Evolutionary conservation across 805 yeast species (phyloP), one percentile per base, ranked within the genome.

Genomic region (Candida fluviatilis): DNA sequence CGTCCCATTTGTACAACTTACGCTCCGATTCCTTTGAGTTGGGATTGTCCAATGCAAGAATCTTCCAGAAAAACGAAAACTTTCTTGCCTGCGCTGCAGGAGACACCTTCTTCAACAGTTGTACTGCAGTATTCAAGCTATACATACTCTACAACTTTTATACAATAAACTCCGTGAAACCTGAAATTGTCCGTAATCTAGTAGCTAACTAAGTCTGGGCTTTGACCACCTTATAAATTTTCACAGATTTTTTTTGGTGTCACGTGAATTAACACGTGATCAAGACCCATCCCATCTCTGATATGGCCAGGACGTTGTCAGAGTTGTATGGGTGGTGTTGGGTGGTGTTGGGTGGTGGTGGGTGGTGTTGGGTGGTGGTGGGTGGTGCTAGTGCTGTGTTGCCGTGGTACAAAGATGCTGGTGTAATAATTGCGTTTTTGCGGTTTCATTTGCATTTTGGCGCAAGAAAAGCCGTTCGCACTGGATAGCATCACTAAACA

Each of bases 1-100:
- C 81, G 54, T 91, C 97, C 97, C 97, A 90, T 19, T 80, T 79
- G 55, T 86, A 59, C 40, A 66, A 52, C 11, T 56, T 49, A 14
- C 58, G 52, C 34, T 61, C 68, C 2, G 41, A 33, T n/a, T 62
- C 63, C 29, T 48, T 42, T 10, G 40, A 43, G 18, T 55, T 57
- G 18, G 56, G 54, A 33, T 51, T 52, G 38, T 66, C 68, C 47
- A 67, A 56, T 19, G 57, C 60, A 42, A 67, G 60, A 31, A 67
- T 45, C 35, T 58, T 63, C 57, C 62, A 63, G 49, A 66, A 55
- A 37, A 66, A 64, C 18, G 71, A 65, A 24, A 64, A 50, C 39
- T 59, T 50, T 37, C 66, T 50, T 28, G 33, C 46, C 28, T 33
- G 44, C 6, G 36, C 35, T 19, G 29, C 13, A 13, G 35, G 18